Conservation (phyloP, 176 grass and related monocot species). For the Thalia dealbata region DNA sequence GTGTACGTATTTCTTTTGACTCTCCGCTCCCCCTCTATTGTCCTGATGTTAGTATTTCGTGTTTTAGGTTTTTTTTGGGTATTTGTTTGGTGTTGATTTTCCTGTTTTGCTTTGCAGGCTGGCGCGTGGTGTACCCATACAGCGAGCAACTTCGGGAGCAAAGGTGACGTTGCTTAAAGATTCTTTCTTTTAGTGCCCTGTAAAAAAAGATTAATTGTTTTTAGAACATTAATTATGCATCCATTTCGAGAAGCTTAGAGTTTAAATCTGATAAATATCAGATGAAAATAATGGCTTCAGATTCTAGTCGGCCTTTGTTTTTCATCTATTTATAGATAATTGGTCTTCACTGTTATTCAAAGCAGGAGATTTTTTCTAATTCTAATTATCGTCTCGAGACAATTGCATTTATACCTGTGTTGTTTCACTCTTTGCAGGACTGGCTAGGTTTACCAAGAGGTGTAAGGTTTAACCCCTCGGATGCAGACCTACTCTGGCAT, state of each 20-base stretch:
- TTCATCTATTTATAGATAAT: too few species aligned
- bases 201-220: too few species aligned
- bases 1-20: neutral
- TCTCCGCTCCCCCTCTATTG: neutral
- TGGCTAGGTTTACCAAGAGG: conserved; percentile 85
- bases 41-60: neutral
- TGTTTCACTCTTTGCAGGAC: conserved; percentile 28
- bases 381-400: too few species aligned
- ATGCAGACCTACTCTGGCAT: conserved; percentile 73
- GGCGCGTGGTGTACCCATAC: neutral
- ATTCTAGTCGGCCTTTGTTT: too few species aligned
- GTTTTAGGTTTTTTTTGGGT: neutral
- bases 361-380: too few species aligned
- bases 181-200: too few species aligned
- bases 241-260: too few species aligned
- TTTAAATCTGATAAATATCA: too few species aligned
- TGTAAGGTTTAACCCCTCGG: conserved; percentile 57
- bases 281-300: too few species aligned
- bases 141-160: neutral
- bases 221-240: too few species aligned
- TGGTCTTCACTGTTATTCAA: too few species aligned
- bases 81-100: too few species aligned
- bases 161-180: neutral
- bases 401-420: conserved; percentile 11
- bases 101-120: neutral